Base-by-base conservation (phyloP, 768 basidiomycete species). In the Austroboletus eburneus region DNA sequence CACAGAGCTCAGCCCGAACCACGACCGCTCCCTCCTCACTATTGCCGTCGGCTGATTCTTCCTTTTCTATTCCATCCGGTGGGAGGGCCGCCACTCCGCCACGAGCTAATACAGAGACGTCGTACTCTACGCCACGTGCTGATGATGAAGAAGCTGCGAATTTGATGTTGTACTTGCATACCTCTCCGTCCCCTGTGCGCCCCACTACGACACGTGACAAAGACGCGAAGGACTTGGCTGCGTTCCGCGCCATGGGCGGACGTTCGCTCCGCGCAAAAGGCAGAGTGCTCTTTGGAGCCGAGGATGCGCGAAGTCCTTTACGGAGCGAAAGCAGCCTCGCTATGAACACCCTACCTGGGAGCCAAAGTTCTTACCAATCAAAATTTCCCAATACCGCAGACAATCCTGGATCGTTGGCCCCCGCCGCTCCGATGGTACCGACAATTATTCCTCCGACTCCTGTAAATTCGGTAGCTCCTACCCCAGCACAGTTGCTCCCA, bases 61-160 rank as follows among this genome's bases (percentile, higher is more conserved):
- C 78, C 29, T 69, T 67, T 40, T 50, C 55, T 17, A 34, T 64
- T 22, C 59, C 57, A 13, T 43, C 49, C 17, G 21, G 14, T 9
- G 27, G 43, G 8, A 65, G 65, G 41, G 62, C 66, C 21, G 57
- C 62, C 45, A 70, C 71, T 30, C 69, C 75, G 6, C 67, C 73
- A 3, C 64, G 67, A 27, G 32, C 50, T 4, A 57, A 57, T 1
- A 47, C 49, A 3, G 52, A 69, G 67, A 68, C 54, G 59, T 54
- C 37, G 62, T 33, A 79, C 70, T 35, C 78, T 72, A 60, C 77
- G 59, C 47, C 74, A 73, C 50, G 79, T 69, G 80, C 81, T 25
- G 87, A 88, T 62, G 83, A 80, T 50, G 64, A 66, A 29, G 90
- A 91, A 58, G 90, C 89, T 0, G 88, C 90, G n/a, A 87, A 88